These are phyloP conservation scores for Pyricularia grisea DNA, from an alignment of 2,329 filamentous ascomycete species.

Conservation along the genomic window DNA sequence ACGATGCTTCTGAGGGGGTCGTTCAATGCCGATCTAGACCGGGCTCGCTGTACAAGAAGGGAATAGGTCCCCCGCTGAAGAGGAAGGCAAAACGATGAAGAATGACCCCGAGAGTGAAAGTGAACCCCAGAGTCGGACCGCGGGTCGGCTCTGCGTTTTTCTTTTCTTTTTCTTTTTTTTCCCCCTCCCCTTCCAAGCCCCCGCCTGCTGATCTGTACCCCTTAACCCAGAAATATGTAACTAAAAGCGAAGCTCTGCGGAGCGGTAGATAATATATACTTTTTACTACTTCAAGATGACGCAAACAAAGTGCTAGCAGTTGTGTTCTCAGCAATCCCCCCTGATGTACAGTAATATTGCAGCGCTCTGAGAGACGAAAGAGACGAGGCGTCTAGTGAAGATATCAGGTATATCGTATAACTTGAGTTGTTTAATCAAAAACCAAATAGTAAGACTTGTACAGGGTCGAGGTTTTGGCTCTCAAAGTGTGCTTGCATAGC, in stretches of 20 bases:
- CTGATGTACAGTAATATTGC: not conserved
- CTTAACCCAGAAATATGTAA: not conserved
- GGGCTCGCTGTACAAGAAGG: not conserved
- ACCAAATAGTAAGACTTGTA: too few relatives aligned
- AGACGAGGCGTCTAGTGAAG: not conserved
- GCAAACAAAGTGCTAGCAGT: not conserved
- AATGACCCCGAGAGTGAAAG: too few relatives aligned
- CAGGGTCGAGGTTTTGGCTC: too few relatives aligned
- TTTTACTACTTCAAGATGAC: not conserved
- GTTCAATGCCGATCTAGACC: not conserved
- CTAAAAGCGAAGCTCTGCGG: not conserved
- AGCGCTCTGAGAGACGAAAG: not conserved
- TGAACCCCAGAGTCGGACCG: too few relatives aligned
- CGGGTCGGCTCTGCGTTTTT: not conserved
- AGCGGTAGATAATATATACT: too few relatives aligned
- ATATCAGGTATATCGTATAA: too few relatives aligned
- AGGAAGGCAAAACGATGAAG: too few relatives aligned
- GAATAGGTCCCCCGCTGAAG: not conserved
- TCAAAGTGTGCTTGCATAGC: too few relatives aligned
- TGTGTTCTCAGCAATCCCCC: not conserved
- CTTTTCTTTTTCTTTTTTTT: too few relatives aligned
- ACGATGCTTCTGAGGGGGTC: too few relatives aligned
- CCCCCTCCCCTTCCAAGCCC: not conserved
- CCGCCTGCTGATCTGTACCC: not conserved
- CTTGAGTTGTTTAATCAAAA: too few relatives aligned